Conservation (phyloP, 2,329 filamentous ascomycete species). For the Gnomoniopsis sp. region DNA sequence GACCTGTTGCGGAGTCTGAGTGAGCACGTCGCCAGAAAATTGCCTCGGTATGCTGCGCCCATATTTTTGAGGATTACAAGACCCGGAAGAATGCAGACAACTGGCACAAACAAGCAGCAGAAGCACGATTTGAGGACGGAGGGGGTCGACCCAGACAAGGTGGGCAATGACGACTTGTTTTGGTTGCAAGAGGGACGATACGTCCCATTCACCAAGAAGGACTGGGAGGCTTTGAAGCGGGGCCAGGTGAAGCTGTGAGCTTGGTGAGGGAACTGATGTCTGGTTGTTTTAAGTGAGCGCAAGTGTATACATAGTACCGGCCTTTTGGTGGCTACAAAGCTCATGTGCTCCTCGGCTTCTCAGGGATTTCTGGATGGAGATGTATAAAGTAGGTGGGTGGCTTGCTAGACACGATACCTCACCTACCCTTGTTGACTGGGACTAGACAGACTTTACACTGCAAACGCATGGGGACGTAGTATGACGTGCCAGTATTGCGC, state of each 20-base stretch:
- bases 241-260: constrained; percentile 68
- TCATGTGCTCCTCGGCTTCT: neutral
- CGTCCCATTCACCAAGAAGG: constrained; percentile 59
- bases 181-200: constrained; percentile 69
- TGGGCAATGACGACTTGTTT: constrained; percentile 47
- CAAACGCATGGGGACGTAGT: neutral
- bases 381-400: neutral
- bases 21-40: constrained; percentile 47
- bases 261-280: too few relatives aligned
- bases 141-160: constrained; percentile 66
- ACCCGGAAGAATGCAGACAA: constrained; percentile 58
- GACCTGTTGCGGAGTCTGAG: constrained; percentile 58
- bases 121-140: constrained; percentile 70
- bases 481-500: too few relatives aligned
- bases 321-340: too few relatives aligned
- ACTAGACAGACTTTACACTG: neutral
- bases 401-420: neutral
- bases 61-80: constrained; percentile 69
- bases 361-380: too few relatives aligned
- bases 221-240: constrained; percentile 66
- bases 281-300: too few relatives aligned
- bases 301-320: too few relatives aligned
- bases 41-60: constrained; percentile 75
- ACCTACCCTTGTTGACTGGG: neutral
- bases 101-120: constrained; percentile 87